Base-by-base conservation (phyloP, 2,329 filamentous ascomycete genomes). In the Colletotrichum gloeosporioides region DNA sequence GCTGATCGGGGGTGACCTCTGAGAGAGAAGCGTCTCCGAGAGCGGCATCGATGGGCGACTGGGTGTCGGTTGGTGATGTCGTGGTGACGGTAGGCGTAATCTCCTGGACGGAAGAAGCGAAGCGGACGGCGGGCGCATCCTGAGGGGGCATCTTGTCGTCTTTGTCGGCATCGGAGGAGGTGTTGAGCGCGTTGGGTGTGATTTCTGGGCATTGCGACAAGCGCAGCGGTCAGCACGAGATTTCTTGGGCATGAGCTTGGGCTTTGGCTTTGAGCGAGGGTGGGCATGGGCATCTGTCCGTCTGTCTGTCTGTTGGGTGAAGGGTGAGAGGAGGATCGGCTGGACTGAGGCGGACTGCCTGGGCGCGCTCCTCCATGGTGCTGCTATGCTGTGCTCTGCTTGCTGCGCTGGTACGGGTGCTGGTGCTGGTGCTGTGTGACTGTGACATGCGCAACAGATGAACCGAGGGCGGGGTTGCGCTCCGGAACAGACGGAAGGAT, bases 81-180 rank as follows among this genome's bases (percentile, higher is more conserved):
- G 83, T 81, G 8, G 92, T 90, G 75, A 90, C 87, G 39, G 77
- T 73, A 16, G 85, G 85, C 16, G 83, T 81, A 80, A 95, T 95
- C 84, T 95, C 93, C 82, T 95, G 89, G 76, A 93, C 91, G 77
- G 90, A 88, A 32, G 93, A 92, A 71, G 93, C 92, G 84, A 96
- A 96, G 75, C 94, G 93, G 71, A 96, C 94, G 75, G 91, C 88
- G 73, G 88, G 87, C 71, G 82, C 82, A 75, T 84, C 81, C 79
- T 78, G 78, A 73, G 75, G 79, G 79, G 69, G 65, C 71, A 76
- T 76, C 70, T 69, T 73, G 73, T 55, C 76, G 79, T 80, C 81
- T 79, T 81, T 74, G 71, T 71, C 66, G 62, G 75, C 59, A 44
- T 78, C 64, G 44, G 78, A 16, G 44, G 78, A 16, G 44, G 64